phyloP scores from a whole-genome alignment of 75 land plant genomes.

The Picea sitchensis region DNA sequence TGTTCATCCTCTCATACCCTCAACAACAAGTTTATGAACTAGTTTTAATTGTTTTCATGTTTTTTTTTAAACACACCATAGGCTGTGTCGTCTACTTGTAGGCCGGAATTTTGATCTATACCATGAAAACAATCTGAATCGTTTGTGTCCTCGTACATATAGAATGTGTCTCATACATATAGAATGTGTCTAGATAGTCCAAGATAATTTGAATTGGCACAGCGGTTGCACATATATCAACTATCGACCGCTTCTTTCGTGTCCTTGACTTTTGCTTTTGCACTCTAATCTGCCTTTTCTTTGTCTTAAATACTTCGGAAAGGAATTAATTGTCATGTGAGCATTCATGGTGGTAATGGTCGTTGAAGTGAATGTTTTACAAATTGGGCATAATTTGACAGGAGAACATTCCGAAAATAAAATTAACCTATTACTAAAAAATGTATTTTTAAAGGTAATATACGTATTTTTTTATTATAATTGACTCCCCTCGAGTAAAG shows the following conservation, averaged over 20 bases:
- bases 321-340: conserved; percentile 5
- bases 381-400: conserved; percentile 3
- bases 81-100: background rate
- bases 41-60: background rate
- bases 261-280: background rate
- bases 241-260: conserved; percentile 6
- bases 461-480: too few relatives aligned
- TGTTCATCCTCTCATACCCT: too few relatives aligned
- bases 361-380: conserved; percentile 5
- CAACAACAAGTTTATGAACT: background rate
- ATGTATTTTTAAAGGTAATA: too few relatives aligned
- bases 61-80: background rate
- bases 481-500: too few relatives aligned
- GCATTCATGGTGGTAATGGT: conserved; percentile 4
- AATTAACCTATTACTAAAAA: too few relatives aligned
- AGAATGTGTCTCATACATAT: background rate
- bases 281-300: background rate
- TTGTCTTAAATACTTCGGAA: background rate
- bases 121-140: background rate
- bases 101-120: too few relatives aligned
- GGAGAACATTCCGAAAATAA: background rate
- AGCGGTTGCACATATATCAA: background rate
- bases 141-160: too few relatives aligned
- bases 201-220: background rate
- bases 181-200: background rate